Conservation (phyloP, 805 yeast genomes). For the Wickerhamomyces hampshirensis region DNA sequence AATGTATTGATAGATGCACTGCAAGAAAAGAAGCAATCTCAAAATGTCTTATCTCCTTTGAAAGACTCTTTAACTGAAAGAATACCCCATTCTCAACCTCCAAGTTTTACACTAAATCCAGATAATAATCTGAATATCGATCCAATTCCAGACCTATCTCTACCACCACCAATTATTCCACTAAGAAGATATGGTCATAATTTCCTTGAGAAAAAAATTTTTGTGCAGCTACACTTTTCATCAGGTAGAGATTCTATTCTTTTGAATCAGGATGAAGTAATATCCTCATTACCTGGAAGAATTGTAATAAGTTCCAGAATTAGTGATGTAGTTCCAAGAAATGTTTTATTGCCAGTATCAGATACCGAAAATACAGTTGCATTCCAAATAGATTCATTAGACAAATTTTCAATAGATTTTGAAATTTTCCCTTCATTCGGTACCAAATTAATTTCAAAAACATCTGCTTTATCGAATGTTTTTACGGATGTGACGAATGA, state of each 20-base stretch:
- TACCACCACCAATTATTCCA: slow-evolving; percentile 97
- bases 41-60: slow-evolving; percentile 21
- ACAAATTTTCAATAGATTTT: slow-evolving; percentile 73
- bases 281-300: slow-evolving; percentile 63
- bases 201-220: slow-evolving; percentile 84
- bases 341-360: slow-evolving; percentile 66
- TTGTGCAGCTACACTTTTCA: slow-evolving; percentile 71
- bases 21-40: slow-evolving; percentile 11
- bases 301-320: slow-evolving; percentile 73
- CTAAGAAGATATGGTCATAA: slow-evolving; percentile 93
- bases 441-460: slow-evolving; percentile 83
- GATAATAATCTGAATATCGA: slow-evolving; percentile 47
- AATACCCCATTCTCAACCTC: slow-evolving; percentile 14
- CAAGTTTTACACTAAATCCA: slow-evolving; percentile 19
- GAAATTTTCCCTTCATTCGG: slow-evolving; percentile 95
- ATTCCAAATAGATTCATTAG: slow-evolving; percentile 78
- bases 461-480: slow-evolving; percentile 66
- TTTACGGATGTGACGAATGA: slow-evolving; percentile 33
- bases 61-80: slow-evolving; percentile 11
- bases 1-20: slow-evolving; percentile 51
- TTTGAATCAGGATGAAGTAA: slow-evolving; percentile 40
- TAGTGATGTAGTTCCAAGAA: slow-evolving; percentile 84
- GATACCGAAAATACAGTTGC: slow-evolving; percentile 59
- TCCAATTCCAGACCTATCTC: slow-evolving; percentile 80
- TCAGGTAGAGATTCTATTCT: slow-evolving; percentile 35